Conservation (phyloP, 139 green algal genomes). For the Pseudopediastrum boryanum region DNA sequence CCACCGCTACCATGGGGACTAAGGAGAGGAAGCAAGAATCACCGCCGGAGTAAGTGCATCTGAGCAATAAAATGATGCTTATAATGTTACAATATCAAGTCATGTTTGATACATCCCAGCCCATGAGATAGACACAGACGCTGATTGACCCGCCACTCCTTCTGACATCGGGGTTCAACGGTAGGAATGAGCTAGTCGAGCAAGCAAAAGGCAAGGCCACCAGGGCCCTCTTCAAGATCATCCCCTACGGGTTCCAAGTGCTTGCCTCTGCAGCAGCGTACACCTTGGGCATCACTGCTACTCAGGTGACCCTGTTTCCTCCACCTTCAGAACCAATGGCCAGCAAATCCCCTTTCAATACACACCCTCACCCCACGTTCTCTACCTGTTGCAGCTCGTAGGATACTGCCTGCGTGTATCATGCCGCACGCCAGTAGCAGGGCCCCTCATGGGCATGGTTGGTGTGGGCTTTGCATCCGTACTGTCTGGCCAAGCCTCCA, state of each 20-base stretch:
- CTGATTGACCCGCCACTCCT: no score
- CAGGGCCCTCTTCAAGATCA: constrained; percentile 21
- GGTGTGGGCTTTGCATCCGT: constrained; percentile 65
- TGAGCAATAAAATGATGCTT: no score
- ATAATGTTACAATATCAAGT: no score
- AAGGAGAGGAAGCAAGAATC: no score
- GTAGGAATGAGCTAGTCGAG: constrained; percentile 11
- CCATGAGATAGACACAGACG: no score
- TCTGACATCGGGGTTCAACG: not conserved
- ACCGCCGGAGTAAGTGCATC: no score
- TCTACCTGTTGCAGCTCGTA: constrained; percentile 20
- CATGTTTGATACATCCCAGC: no score
- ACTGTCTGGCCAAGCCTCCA: constrained; percentile 57
- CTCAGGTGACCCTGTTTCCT: constrained; percentile 13
- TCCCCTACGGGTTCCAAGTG: constrained; percentile 34
- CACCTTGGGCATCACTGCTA: constrained; percentile 11
- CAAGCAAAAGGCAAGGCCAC: constrained; percentile 5
- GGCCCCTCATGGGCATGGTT: constrained; percentile 51
- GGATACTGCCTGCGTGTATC: constrained; percentile 66
- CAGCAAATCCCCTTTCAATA: not conserved
- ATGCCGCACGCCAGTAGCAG: constrained; percentile 66
- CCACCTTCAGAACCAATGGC: not conserved
- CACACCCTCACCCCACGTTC: not conserved
- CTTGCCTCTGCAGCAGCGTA: constrained; percentile 32
- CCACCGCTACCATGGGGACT: no score